A percentile compares a stretch with the other conserved stretches of the same genome.
Conservation (phyloP, 331 rosid genomes). For the Acacia pycnantha region DNA sequence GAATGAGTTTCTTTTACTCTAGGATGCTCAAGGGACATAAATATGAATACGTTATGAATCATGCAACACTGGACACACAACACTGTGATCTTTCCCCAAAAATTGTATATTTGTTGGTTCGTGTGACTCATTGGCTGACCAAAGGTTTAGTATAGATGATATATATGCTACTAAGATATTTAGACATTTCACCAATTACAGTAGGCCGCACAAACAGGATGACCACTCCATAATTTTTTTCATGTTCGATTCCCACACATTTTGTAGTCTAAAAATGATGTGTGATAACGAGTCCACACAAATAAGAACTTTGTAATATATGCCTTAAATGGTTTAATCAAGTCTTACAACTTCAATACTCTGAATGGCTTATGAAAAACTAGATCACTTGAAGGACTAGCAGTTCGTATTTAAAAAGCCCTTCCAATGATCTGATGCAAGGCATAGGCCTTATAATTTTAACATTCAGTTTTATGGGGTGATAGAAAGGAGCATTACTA, state of each 20-base stretch:
- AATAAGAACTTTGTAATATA: not conserved
- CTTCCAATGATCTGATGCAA: not conserved
- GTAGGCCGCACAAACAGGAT: not conserved
- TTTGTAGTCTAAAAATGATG: not conserved
- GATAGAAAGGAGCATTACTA: not conserved
- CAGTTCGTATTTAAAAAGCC: not conserved
- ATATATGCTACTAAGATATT: not conserved
- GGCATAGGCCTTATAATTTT: not conserved
- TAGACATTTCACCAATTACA: not conserved
- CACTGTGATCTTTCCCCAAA: no score
- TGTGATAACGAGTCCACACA: not conserved
- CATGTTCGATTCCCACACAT: not conserved
- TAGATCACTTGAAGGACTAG: not conserved
- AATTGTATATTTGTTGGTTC: not conserved
- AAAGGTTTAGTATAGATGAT: not conserved
- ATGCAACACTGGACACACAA: not conserved
- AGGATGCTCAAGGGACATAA: no score
- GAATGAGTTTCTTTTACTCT: no score
- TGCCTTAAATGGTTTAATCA: not conserved
- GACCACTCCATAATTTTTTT: no score
- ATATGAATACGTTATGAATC: not conserved
- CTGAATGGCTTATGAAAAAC: not conserved
- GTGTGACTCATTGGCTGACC: not conserved
- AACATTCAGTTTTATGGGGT: not conserved
- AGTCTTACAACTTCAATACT: not conserved